Base-by-base conservation (phyloP, 192 early-diverging fungal genomes). In the Umbelopsis vinacea region DNA sequence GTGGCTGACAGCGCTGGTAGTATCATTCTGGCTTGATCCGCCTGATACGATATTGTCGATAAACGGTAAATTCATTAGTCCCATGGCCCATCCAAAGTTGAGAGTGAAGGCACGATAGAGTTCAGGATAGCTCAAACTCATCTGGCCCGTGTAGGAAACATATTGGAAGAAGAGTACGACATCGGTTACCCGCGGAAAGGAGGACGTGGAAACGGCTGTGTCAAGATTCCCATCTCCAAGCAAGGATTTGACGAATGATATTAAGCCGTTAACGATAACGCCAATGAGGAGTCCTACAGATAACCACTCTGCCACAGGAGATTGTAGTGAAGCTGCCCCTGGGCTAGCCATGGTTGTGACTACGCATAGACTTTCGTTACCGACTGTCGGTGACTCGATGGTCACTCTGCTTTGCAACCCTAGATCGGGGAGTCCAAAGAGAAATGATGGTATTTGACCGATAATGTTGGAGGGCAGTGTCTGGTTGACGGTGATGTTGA, bases 51-150 rank as follows among this genome's bases (percentile, higher is more conserved):
- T 46, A 8, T 47, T 40, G 8, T 52, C 50, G 69, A 70, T 53
- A 19, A 40, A 47, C 21, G 69, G 69, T 22, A 54, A 29, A 29
- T 4, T 33, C 14, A 70, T 52, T 8, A 70, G 9, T 24, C 69
- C 69, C 46, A 70, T 52, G n/a, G 69, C 38, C 69, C 69, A 70
- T 4, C 40, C 69, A 70, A 70, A 70, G 26, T 70, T 70, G 14
- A 22, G 40, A 14, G 46, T 54, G 14, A 70, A 70, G 7, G 69
- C 37, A 12, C 47, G 29, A 26, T 70, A 70, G 17, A 70, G 19
- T 14, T 70, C 47, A 6, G 69, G 69, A n/a, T 70, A 70, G 24
- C 26, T 54, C 7, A 70, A 54, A 15, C 37, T 23, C 50, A 70
- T 43, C 24, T 70, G 69, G 0, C 46, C 69, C 5, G n/a, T 53